Base-by-base conservation (phyloP, 805 yeast genomes). In the Dipodascopsis uninucleata region DNA sequence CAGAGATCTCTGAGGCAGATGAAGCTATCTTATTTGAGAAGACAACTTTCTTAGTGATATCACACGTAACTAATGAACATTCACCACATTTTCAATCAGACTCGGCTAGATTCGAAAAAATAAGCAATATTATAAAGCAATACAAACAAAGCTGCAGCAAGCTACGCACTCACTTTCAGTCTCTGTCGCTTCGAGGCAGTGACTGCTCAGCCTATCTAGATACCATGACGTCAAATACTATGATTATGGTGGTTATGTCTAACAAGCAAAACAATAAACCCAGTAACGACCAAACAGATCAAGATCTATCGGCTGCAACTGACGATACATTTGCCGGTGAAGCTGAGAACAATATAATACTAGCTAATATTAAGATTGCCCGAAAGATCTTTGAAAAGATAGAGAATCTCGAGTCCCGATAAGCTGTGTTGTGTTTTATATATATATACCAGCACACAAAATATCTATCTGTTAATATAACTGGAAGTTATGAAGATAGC, bases 11-110 rank as follows among this genome's bases (percentile, higher is more conserved):
- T 45, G 82, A 83, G 51, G 96, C 96, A 0, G 85, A 83, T 56
- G 97, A 90, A 60, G 86, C 89, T 39, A 86, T 90, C 9, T 65
- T 93, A n/a, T 93, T 93, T 66, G 98, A 93, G 62, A 83, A 85
- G 60, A 86, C 96, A 0, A 93, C 98, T 0, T 93, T 93, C 56
- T 67, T 93, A 53, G 87, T 84, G 28, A 82, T 84, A 21, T 81
- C 89, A 4, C 72, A 71, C 36, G 65, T 66, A 14, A 53, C 66
- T 4, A 49, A 51, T 31, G 39, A 24, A 21, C 21, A 26, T 14
- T 38, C 41, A 21, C 35, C 45, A 38, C 46, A 34, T 16, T 47
- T 46, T 25, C 42, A 52, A 9, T 71, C 88, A 42, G 97, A 90
- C 59, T 96, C 97, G 4, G 87, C 90, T 58, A 71, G 97, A 58